Evolutionary conservation across 345 rosid species (phyloP).

Genomic region (Moricandia arvensis): DNA sequence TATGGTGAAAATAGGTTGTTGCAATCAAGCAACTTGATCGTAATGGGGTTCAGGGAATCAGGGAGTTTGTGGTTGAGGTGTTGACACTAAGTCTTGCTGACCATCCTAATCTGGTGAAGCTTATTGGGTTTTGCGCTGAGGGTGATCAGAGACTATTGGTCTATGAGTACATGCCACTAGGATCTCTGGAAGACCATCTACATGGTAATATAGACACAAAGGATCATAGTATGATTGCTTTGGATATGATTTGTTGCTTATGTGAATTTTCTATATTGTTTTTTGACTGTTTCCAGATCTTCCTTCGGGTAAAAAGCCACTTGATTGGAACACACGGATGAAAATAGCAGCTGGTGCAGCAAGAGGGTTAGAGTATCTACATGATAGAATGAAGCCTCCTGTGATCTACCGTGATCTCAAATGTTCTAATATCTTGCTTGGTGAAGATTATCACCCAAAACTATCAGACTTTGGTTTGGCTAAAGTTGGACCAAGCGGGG

Average conservation of each 20-base stretch:
- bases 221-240: too few species aligned
- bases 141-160: slow-evolving; percentile 84
- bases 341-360: slow-evolving; percentile 91
- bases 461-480: slow-evolving; percentile 95
- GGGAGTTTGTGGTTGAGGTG: slow-evolving; percentile 88
- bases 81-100: slow-evolving; percentile 70
- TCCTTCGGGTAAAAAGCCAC: slow-evolving; percentile 45
- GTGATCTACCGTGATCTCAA: slow-evolving; percentile 89
- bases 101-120: slow-evolving; percentile 82
- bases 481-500: slow-evolving; percentile 91
- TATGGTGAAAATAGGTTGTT: slow-evolving; percentile 48
- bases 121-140: slow-evolving; percentile 88
- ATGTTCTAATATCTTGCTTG: slow-evolving; percentile 84
- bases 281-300: slow-evolving; percentile 43
- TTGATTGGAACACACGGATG: slow-evolving; percentile 89
- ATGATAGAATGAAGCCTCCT: slow-evolving; percentile 70
- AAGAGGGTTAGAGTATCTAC: slow-evolving; percentile 79
- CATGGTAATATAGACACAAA: slow-evolving; percentile 48
- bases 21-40: slow-evolving; percentile 93
- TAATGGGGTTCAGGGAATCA: slow-evolving; percentile 76
- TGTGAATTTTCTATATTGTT: neutral
- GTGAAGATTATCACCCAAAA: slow-evolving; percentile 69
- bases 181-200: slow-evolving; percentile 79
- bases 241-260: neutral
- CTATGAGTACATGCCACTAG: slow-evolving; percentile 83